Percentiles rank a stretch among this genome's conserved stretches.
Evolutionary conservation across 140 eudicot genomes (phyloP).

Genomic region (Bidens hawaiensis): DNA sequence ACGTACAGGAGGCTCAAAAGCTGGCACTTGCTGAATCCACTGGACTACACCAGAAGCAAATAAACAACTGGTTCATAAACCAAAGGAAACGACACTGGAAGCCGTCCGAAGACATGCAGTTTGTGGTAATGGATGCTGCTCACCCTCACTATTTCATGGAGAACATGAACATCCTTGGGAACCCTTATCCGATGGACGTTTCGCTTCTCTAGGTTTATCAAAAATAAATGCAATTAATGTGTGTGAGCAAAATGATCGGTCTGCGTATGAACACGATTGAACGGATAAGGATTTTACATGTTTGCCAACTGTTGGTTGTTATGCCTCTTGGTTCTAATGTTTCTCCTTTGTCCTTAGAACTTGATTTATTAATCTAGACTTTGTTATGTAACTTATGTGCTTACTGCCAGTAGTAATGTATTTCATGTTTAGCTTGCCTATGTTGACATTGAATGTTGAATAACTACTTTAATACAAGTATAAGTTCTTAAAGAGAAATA

Average conservation of each 20-base stretch:
- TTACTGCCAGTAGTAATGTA: background rate
- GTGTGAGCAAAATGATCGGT: background rate
- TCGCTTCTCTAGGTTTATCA: constrained; percentile 24
- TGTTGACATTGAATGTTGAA: background rate
- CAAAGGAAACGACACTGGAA: constrained; percentile 98
- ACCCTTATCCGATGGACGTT: constrained; percentile 86
- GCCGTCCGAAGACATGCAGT: constrained; percentile 97
- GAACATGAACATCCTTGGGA: constrained; percentile 55
- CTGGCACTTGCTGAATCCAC: constrained; percentile 81
- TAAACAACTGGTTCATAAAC: constrained; percentile 98
- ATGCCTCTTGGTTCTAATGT: background rate
- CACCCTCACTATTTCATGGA: constrained; percentile 80
- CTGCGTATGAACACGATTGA: background rate
- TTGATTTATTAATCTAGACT: background rate
- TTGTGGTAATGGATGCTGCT: constrained; percentile 88
- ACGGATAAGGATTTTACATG: background rate
- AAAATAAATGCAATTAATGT: background rate
- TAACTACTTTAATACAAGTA: background rate
- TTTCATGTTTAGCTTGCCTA: background rate
- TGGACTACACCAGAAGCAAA: constrained; percentile 91
- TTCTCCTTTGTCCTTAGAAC: background rate
- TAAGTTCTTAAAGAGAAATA: background rate
- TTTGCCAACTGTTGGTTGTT: background rate
- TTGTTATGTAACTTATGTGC: background rate
- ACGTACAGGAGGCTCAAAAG: constrained; percentile 85